Base-by-base conservation (phyloP, 2,329 filamentous ascomycete species). In the Xylariaceae sp. region DNA sequence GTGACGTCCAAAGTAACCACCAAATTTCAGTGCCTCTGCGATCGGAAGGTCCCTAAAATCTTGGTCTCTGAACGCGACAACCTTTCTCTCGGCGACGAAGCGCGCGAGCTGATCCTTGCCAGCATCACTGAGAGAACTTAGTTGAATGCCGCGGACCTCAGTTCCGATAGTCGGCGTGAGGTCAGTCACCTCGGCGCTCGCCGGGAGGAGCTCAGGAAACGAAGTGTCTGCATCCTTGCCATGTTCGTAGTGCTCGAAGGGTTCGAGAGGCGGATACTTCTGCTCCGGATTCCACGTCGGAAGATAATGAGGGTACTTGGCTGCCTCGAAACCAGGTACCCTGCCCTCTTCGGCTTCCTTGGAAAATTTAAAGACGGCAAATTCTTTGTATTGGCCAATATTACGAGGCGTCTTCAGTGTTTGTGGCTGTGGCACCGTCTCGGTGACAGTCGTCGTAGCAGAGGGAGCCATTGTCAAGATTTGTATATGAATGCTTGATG, bases 21-120 rank as follows among this genome's bases (percentile, higher is more conserved):
- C 89, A 59, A 85, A 86, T 16, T 87, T 79, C 30, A 91, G 77
- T 1, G 87, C 89, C 7, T 89, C 79, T 23, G 82, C 70, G 64
- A 92, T 91, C 6, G 87, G 81, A 9, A 91, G 77, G 59, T 88
- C 78, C 32, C 83, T 83, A 60, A 88, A 85, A 69, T 92, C 87
- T 67, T 92, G 89, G 65, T 85, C 79, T 20, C 88, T 84, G 79
- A 93, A 92, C 26, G 86, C 84, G 13, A 91, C 88, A 5, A 92
- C 88, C 67, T 91, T 92, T 66, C 88, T 84, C 73, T 91, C 81
- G 9, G 89, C 86, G 9, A 92, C 87, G 58, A 88, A 85, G 18
- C 87, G 82, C 1, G 90, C 89, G 4, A 93, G 79, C 69, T 93
- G 86, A 64, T 92, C 86, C 67, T 91, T 91, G 48, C 85, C 88